Conservation (phyloP, 2,329 filamentous ascomycete species). For the Aspergillus pseudoterreus region DNA sequence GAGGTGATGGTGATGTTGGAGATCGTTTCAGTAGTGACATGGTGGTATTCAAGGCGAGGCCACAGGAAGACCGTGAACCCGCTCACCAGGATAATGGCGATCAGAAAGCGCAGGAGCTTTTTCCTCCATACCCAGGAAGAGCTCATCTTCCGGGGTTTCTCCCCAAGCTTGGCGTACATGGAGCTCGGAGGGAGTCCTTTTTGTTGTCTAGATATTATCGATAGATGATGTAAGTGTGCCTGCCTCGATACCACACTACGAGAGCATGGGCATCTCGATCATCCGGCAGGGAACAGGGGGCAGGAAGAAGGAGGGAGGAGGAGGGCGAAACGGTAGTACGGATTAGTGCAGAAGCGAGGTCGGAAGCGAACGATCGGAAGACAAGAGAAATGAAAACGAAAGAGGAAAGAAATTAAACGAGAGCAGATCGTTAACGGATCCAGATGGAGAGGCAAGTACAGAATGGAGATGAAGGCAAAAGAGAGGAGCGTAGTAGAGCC, state of each 20-base stretch:
- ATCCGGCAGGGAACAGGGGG: constrained; percentile 4
- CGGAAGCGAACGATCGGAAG: not conserved
- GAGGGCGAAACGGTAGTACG: not conserved
- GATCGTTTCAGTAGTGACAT: constrained; percentile 12
- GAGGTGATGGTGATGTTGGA: constrained; percentile 30
- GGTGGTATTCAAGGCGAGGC: constrained; percentile 18
- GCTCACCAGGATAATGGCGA: constrained; percentile 22
- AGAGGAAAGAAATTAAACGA: constrained; percentile 1
- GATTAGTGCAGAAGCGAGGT: not conserved
- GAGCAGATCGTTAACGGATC: constrained; percentile 1
- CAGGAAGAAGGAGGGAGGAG: constrained; percentile 1
- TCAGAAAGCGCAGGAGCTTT: constrained; percentile 26
- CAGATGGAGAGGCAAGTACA: constrained; percentile 2
- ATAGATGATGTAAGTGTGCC: constrained; percentile 4
- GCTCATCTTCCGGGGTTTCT: constrained; percentile 20
- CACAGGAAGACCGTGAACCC: constrained; percentile 25
- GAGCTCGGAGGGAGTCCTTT: not conserved
- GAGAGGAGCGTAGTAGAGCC: not conserved
- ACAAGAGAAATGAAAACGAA: constrained; percentile 1
- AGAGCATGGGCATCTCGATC: constrained; percentile 17
- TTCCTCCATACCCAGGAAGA: constrained; percentile 32
- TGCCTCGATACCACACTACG: constrained; percentile 10
- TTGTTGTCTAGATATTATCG: not conserved
- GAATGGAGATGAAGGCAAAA: constrained; percentile 3
- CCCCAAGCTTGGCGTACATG: constrained; percentile 25